These are phyloP conservation scores for Chlamydomonas sphaeroides DNA, from an alignment of 139 green algal genomes.

Conservation along the genomic window DNA sequence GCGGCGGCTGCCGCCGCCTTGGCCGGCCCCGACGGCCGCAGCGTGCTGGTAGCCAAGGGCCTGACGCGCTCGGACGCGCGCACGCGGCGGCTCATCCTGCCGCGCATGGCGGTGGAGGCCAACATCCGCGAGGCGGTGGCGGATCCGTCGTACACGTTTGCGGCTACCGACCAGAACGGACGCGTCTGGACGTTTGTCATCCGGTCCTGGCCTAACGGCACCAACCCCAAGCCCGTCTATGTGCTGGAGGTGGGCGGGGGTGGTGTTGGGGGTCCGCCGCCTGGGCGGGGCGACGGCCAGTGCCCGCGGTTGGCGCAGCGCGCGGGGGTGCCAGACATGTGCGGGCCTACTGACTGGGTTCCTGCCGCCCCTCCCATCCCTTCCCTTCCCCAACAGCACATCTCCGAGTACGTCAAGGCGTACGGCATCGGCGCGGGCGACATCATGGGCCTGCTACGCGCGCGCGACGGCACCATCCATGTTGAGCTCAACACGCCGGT, in stretches of 20 bases:
- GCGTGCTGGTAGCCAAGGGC: slow-evolving; percentile 78
- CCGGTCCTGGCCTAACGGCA: slow-evolving; percentile 80
- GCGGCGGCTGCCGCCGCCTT: neutral
- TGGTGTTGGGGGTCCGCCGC: too few species aligned
- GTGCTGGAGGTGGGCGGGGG: slow-evolving; percentile 65
- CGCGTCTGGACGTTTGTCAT: slow-evolving; percentile 62
- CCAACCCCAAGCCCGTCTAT: slow-evolving; percentile 78
- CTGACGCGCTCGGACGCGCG: slow-evolving; percentile 75
- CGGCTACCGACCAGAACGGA: neutral
- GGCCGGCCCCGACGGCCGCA: neutral
- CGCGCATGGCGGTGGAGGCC: slow-evolving; percentile 71
- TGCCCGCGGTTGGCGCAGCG: too few species aligned
- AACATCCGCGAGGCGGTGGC: slow-evolving; percentile 49
- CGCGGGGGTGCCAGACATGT: too few species aligned
- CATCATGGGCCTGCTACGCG: slow-evolving; percentile 67
- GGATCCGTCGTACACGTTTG: neutral
- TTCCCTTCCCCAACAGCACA: too few species aligned
- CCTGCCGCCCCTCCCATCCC: too few species aligned
- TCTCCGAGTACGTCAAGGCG: slow-evolving; percentile 50
- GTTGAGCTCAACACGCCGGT: slow-evolving; percentile 67
- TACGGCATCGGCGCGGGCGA: slow-evolving; percentile 66
- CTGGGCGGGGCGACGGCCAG: too few species aligned
- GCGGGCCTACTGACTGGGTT: too few species aligned
- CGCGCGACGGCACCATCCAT: slow-evolving; percentile 52
- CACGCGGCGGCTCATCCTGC: slow-evolving; percentile 78